These are phyloP conservation scores for Ananas comosus DNA, from an alignment of 176 grass and related monocot species.

Conservation along the genomic window DNA sequence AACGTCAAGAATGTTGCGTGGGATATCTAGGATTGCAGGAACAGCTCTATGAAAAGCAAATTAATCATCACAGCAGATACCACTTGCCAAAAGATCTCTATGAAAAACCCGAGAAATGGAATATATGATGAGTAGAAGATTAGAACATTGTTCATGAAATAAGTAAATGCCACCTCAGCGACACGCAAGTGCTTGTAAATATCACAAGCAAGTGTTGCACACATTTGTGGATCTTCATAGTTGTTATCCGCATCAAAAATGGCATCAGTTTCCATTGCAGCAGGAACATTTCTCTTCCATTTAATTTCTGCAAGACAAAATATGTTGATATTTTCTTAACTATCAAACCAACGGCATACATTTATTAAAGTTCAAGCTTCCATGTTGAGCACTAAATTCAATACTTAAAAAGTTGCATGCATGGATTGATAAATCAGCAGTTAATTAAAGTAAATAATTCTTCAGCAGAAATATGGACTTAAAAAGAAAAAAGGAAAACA, in stretches of 20 bases:
- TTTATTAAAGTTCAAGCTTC: too few species aligned
- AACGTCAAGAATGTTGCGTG: too few species aligned
- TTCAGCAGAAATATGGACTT: too few species aligned
- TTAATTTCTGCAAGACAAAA: conserved; percentile 38
- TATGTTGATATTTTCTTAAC: neutral
- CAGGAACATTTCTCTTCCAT: conserved; percentile 35
- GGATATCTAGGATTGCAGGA: too few species aligned
- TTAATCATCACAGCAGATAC: too few species aligned
- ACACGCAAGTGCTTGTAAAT: conserved; percentile 82
- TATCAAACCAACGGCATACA: neutral
- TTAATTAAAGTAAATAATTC: too few species aligned
- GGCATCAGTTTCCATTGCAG: conserved; percentile 50
- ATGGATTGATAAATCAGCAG: too few species aligned
- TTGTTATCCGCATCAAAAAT: conserved; percentile 60
- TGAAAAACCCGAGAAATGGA: neutral
- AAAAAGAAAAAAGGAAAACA: too few species aligned
- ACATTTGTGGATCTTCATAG: conserved; percentile 64
- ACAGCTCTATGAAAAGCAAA: too few species aligned
- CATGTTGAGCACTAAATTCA: too few species aligned
- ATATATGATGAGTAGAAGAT: conserved; percentile 1
- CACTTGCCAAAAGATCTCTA: too few species aligned
- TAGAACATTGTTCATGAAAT: neutral
- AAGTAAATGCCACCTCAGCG: conserved; percentile 55
- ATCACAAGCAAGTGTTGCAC: conserved; percentile 83
- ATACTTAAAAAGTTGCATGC: too few species aligned